These are phyloP conservation scores for Deakozyma indianensis DNA, from an alignment of 805 yeast species.

Conservation along the genomic window DNA sequence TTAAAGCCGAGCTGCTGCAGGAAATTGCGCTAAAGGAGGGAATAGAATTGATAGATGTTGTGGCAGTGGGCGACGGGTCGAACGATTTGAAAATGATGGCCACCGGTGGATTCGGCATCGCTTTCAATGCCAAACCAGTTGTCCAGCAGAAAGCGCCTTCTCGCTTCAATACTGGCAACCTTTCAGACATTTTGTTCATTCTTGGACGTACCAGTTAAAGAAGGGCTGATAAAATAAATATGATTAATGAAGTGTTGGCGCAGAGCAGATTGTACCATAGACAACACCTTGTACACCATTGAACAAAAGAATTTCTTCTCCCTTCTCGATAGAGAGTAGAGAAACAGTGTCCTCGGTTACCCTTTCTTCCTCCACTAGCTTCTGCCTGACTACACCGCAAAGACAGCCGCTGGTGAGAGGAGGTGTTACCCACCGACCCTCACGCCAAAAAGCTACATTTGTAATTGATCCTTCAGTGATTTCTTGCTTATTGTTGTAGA, in stretches of 20 bases:
- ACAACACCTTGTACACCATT: constrained; percentile 73
- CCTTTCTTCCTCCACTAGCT: constrained; percentile 37
- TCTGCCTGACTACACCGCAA: constrained; percentile 67
- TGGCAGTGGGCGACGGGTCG: constrained; percentile 96
- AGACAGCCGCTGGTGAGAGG: constrained; percentile 61
- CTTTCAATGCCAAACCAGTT: constrained; percentile 94
- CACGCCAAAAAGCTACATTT: constrained; percentile 51
- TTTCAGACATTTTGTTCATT: constrained; percentile 66
- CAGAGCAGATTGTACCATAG: too few relatives aligned
- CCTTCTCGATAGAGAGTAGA: constrained; percentile 35
- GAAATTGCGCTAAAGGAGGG: constrained; percentile 25
- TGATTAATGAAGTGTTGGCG: too few relatives aligned
- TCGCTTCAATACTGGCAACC: constrained; percentile 56
- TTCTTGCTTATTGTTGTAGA: constrained; percentile 45
- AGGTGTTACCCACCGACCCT: constrained; percentile 67
- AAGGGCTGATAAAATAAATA: background rate
- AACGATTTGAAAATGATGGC: constrained; percentile 90
- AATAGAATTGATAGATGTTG: constrained; percentile 28
- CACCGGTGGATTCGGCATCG: constrained; percentile 83
- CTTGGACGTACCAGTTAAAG: constrained; percentile 32
- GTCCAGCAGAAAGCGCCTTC: constrained; percentile 79
- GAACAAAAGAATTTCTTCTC: constrained; percentile 58
- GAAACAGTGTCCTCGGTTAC: constrained; percentile 40
- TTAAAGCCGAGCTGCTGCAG: constrained; percentile 59
- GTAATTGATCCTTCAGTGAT: constrained; percentile 75